phyloP scores from a whole-genome alignment of 148 eudicot species.

The Beta vulgaris region DNA sequence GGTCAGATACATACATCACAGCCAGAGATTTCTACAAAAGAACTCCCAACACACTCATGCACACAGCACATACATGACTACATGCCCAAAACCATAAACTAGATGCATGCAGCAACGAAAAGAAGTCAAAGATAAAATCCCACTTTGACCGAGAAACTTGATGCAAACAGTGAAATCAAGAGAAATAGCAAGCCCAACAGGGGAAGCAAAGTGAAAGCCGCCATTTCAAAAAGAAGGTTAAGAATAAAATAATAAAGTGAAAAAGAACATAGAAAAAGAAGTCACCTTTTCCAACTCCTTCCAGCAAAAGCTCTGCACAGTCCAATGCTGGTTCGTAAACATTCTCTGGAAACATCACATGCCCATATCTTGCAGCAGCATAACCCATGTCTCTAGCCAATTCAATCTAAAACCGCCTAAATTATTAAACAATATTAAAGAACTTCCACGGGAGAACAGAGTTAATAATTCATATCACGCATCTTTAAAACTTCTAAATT shows the following conservation, averaged over 20 bases:
- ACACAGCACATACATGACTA: no score
- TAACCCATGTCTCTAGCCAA: slow-evolving; percentile 96
- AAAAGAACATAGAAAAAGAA: slow-evolving; percentile 3
- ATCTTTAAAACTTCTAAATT: no score
- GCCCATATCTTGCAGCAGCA: slow-evolving; percentile 96
- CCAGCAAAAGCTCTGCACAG: slow-evolving; percentile 91
- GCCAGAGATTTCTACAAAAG: no score
- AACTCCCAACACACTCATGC: no score
- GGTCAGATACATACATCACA: no score
- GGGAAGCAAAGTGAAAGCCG: no score
- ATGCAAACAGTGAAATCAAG: neutral
- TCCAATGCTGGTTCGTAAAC: slow-evolving; percentile 87
- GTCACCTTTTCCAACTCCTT: slow-evolving; percentile 95
- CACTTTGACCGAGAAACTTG: neutral
- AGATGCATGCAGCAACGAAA: no score
- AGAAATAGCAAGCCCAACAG: neutral
- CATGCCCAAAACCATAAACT: no score
- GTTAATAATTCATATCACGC: neutral
- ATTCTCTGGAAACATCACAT: slow-evolving; percentile 99
- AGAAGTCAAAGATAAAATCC: neutral
- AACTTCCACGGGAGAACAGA: neutral
- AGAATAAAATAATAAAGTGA: neutral
- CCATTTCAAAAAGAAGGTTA: neutral
- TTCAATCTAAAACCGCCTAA: slow-evolving; percentile 97
- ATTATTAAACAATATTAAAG: slow-evolving; percentile 44